Base-by-base conservation (phyloP, 2,329 filamentous ascomycete species). In the Exophiala phaeomuriformis region DNA sequence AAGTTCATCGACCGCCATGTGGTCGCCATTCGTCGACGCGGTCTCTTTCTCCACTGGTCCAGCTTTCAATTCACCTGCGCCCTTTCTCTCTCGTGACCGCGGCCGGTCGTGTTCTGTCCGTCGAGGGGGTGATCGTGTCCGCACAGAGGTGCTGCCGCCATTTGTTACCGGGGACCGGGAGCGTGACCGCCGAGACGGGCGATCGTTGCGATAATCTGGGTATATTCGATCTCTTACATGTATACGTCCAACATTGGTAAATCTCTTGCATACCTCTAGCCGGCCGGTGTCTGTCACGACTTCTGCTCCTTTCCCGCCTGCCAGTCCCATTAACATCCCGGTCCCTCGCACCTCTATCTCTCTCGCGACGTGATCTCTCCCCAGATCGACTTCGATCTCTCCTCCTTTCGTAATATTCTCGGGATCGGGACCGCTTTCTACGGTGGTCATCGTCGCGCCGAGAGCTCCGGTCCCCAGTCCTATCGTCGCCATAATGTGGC, bases 1-100 rank as follows among this genome's bases (percentile, higher is more conserved):
- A 12, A 76, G 72, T 6, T 73, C 72, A 6, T 80, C 77, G 10
- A 78, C 74, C 49, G 6, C 67, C 67, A 66, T 69, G 63, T 36
- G 30, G 45, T 56, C 53, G 19, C 53, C 55, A n/a, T 58, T 57
- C 9, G 32, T 61, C 40, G 64, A 59, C 39, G 54, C 36, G 44
- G 48, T 66, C 53, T 49, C 54, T 5, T 51, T 45, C n/a, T 50
- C 46, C 33, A 59, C 64, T 27, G 59, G 51, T 8, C 64, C 62
- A 27, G 28, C 57, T 39, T 32, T 66, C 63, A 58, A 66, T 67
- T 40, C 68, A 49, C 66, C 65, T 50, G 65, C 61, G 36, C 66
- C 62, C 48, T 61, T 64, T 45, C 67, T 64, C 8, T 70, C 68
- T 35, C 52, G 47, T 10, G 37, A 39, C 32, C 47, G 43, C 29